These are phyloP conservation scores for Pseudotulostoma volvatum DNA, from an alignment of 495 filamentous ascomycete genomes.

Conservation along the genomic window DNA sequence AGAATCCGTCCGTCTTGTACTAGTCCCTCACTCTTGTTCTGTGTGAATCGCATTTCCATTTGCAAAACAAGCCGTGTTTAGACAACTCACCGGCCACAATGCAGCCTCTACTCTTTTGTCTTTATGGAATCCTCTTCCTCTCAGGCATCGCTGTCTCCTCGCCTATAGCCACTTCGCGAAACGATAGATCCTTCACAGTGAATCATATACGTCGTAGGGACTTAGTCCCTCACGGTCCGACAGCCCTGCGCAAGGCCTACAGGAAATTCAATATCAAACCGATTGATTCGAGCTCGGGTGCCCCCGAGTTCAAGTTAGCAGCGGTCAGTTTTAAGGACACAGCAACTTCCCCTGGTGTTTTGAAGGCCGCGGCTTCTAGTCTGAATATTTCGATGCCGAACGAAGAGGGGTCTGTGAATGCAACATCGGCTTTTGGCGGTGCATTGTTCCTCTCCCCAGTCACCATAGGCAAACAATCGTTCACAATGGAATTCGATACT, in stretches of 20 bases:
- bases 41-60: too few species aligned
- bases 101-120: too few species aligned
- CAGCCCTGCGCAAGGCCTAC: conserved; percentile 43
- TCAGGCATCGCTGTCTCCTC: too few species aligned
- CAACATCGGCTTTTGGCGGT: conserved; percentile 44
- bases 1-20: too few species aligned
- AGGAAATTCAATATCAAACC: conserved; percentile 40
- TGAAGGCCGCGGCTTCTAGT: too few species aligned
- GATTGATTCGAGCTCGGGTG: conserved; percentile 13
- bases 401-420: conserved; percentile 43
- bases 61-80: too few species aligned
- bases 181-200: conserved; percentile 50
- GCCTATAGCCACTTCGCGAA: too few species aligned
- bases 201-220: conserved; percentile 37
- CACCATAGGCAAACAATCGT: conserved; percentile 51
- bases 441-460: conserved; percentile 58
- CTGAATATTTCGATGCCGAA: conserved; percentile 13
- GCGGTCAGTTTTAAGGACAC: conserved; percentile 8
- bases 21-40: too few species aligned
- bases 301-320: conserved; percentile 19
- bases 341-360: too few species aligned
- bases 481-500: conserved; percentile 70
- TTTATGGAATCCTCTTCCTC: too few species aligned
- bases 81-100: too few species aligned
- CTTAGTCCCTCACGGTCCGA: conserved; percentile 37